These are phyloP conservation scores for Papiliotrema terrestris DNA, from an alignment of 1,284 basidiomycete genomes.

Conservation along the genomic window DNA sequence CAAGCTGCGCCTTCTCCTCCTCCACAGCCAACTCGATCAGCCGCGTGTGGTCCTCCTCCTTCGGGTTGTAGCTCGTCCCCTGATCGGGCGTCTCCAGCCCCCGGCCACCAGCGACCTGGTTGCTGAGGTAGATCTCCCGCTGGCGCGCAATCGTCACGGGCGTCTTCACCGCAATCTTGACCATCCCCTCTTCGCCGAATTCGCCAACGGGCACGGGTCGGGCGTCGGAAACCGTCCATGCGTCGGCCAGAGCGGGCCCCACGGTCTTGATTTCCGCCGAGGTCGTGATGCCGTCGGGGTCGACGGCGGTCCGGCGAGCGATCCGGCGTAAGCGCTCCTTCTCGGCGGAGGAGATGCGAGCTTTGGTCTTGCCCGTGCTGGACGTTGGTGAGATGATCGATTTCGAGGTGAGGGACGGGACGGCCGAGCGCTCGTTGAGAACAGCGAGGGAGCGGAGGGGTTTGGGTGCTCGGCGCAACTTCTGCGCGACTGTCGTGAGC, in stretches of 20 bases:
- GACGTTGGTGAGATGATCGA: constrained; percentile 34
- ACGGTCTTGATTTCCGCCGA: constrained; percentile 42
- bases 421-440: constrained; percentile 74
- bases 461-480: constrained; percentile 45
- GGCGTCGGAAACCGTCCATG: constrained; percentile 55
- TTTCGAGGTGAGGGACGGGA: constrained; percentile 71
- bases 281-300: constrained; percentile 52
- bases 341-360: constrained; percentile 56
- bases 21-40: constrained; percentile 69
- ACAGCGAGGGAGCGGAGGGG: constrained; percentile 75
- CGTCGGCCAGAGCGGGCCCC: constrained; percentile 60
- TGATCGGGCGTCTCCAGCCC: constrained; percentile 73
- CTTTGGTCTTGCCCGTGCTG: constrained; percentile 37
- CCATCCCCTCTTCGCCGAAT: constrained; percentile 39
- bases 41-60: constrained; percentile 67
- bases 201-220: constrained; percentile 15
- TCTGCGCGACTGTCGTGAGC: constrained; percentile 23
- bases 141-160: constrained; percentile 37
- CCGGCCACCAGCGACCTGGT: constrained; percentile 19
- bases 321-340: constrained; percentile 71
- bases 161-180: constrained; percentile 31
- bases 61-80: constrained; percentile 93
- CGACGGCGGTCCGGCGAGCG: constrained; percentile 63
- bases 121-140: constrained; percentile 19
- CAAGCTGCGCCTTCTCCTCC: constrained; percentile 61